Evolutionary conservation across 2,329 filamentous ascomycete genomes (phyloP).

Genomic region (Fusarium foetens): DNA sequence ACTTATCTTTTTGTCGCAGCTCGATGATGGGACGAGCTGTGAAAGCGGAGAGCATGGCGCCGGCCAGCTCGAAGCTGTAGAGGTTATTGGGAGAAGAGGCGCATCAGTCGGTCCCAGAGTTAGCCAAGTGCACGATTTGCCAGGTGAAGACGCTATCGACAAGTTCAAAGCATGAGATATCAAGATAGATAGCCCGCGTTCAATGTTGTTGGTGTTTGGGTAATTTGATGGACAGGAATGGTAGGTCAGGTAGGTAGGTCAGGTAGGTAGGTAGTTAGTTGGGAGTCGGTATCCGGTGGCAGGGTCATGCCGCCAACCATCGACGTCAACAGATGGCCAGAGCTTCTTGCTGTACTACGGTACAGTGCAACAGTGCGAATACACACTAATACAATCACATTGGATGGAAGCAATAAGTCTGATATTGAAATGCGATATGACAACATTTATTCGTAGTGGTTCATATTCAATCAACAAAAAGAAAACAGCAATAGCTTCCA

Average conservation of each 20-base stretch:
- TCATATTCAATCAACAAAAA: not conserved
- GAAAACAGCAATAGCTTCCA: not conserved
- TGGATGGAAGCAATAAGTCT: too few species aligned
- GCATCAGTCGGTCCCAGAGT: constrained; percentile 44
- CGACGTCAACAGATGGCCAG: constrained; percentile 48
- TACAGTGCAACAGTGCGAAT: constrained; percentile 41
- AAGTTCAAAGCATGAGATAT: not conserved
- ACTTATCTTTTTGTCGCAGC: constrained; percentile 95
- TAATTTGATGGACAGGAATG: constrained; percentile 2
- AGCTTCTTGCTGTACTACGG: constrained; percentile 35
- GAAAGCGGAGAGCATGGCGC: constrained; percentile 94
- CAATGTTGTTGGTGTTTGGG: constrained; percentile 6
- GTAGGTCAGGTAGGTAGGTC: not conserved
- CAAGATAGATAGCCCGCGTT: not conserved
- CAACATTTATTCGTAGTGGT: not conserved
- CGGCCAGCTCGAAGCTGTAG: constrained; percentile 55
- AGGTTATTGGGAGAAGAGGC: constrained; percentile 43
- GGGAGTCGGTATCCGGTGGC: constrained; percentile 19
- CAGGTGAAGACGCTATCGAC: not conserved
- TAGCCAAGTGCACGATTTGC: not conserved
- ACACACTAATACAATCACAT: constrained; percentile 6
- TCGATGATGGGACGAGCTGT: constrained; percentile 96
- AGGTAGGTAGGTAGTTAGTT: constrained; percentile 3
- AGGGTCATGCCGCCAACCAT: constrained; percentile 34
- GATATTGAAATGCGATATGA: too few species aligned